phyloP scores from a whole-genome alignment of 371 early-diverging fungal genomes.

The Mycotypha africana region DNA sequence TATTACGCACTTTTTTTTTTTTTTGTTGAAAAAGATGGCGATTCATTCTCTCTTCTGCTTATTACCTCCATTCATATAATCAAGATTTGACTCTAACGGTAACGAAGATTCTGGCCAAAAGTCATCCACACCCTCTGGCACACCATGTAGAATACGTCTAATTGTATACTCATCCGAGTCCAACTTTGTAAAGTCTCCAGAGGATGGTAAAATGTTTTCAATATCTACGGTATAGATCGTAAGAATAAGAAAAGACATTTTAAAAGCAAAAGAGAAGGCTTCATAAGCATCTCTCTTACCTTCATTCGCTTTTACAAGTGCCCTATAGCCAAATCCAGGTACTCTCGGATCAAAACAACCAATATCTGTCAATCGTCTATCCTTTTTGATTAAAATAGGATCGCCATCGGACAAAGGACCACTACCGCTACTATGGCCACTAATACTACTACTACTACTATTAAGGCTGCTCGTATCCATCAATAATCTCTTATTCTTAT shows the following conservation, averaged over 20 bases:
- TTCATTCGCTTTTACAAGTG: slow-evolving; percentile 30
- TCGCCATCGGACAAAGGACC: not conserved
- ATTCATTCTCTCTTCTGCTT: too few relatives aligned
- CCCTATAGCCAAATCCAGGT: slow-evolving; percentile 56
- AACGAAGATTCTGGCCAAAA: slow-evolving; percentile 65
- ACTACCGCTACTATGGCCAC: not conserved
- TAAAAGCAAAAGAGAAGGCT: too few relatives aligned
- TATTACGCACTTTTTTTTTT: not conserved
- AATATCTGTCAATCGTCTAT: slow-evolving; percentile 38
- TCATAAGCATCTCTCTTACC: too few relatives aligned
- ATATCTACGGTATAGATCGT: too few relatives aligned
- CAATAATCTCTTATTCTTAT: too few relatives aligned
- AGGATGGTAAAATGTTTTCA: slow-evolving; percentile 10
- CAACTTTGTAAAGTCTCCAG: slow-evolving; percentile 38
- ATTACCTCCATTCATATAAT: slow-evolving; percentile 84
- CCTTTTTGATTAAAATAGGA: slow-evolving; percentile 33
- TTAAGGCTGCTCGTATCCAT: too few relatives aligned
- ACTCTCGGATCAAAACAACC: slow-evolving; percentile 56
- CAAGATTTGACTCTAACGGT: slow-evolving; percentile 90
- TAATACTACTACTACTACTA: too few relatives aligned
- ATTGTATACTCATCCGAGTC: slow-evolving; percentile 62
- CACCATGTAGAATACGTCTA: slow-evolving; percentile 75
- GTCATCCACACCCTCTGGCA: slow-evolving; percentile 89
- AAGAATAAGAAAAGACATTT: too few relatives aligned
- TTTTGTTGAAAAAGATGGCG: too few relatives aligned